Conservation (phyloP, 2,329 filamentous ascomycete genomes). For the Hansfordia pulvinata region DNA sequence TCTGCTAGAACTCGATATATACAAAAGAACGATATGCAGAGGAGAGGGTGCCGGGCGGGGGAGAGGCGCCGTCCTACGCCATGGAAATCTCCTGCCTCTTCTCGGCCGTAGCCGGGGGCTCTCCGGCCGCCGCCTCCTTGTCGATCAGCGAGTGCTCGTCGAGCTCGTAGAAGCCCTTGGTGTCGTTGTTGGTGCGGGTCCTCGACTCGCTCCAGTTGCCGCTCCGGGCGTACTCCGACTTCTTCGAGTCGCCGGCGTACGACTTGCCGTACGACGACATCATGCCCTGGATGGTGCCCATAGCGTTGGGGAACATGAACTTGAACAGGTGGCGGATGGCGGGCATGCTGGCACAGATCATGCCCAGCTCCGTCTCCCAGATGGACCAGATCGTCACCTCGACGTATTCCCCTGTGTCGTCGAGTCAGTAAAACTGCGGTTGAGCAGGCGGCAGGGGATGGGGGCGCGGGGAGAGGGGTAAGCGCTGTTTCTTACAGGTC, state of each 20-base stretch:
- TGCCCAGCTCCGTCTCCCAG: slow-evolving; percentile 25
- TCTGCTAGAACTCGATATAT: no score
- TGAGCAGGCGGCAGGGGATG: background rate
- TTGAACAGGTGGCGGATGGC: slow-evolving; percentile 14
- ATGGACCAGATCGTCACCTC: slow-evolving; percentile 24
- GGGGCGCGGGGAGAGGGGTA: slow-evolving; percentile 4
- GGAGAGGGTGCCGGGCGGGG: no score
- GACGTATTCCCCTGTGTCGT: slow-evolving; percentile 22
- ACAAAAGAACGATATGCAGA: no score
- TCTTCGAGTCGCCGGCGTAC: background rate
- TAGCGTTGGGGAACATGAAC: background rate
- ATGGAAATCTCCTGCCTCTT: no score
- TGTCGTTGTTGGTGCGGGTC: background rate
- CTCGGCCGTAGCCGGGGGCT: no score
- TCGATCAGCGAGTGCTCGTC: no score
- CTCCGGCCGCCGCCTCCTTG: no score
- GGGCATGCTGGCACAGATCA: slow-evolving; percentile 29
- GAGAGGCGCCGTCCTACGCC: no score
- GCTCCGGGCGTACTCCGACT: slow-evolving; percentile 1
- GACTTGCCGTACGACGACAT: no score
- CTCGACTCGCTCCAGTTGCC: background rate
- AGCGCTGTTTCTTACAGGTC: slow-evolving; percentile 14
- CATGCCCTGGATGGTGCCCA: background rate
- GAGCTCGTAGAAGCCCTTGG: no score
- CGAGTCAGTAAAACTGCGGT: no score